Conservation (phyloP, 495 filamentous ascomycete species). For the Tuber magnatum region DNA sequence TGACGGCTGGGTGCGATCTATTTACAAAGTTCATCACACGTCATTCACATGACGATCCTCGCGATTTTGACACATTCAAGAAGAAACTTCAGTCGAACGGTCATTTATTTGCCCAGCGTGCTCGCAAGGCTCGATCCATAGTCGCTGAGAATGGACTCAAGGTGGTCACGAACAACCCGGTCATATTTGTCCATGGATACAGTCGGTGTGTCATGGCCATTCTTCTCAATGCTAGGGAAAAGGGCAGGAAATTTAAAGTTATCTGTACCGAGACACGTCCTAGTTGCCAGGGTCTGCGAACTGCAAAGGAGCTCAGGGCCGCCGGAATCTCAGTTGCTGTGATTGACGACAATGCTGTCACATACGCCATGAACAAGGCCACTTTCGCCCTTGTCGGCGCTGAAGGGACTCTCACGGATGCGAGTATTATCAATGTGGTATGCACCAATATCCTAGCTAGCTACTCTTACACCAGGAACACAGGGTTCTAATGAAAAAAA, state of each 20-base stretch:
- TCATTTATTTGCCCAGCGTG: constrained; percentile 72
- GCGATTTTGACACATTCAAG: constrained; percentile 73
- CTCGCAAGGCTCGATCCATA: constrained; percentile 73
- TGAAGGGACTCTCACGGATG: constrained; percentile 91
- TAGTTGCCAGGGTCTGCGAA: constrained; percentile 52
- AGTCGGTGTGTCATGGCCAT: constrained; percentile 74
- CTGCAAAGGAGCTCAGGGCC: constrained; percentile 60
- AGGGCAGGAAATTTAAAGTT: constrained; percentile 65
- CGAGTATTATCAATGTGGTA: constrained; percentile 65
- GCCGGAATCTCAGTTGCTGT: constrained; percentile 76
- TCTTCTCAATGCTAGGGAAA: constrained; percentile 64
- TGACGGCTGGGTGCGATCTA: constrained; percentile 88
- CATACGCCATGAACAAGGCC: constrained; percentile 73
- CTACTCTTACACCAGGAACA: background rate
- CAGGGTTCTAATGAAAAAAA: background rate
- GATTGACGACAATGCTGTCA: constrained; percentile 71
- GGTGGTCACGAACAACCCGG: constrained; percentile 67
- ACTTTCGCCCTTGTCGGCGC: constrained; percentile 81
- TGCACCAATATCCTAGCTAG: background rate
- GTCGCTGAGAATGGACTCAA: constrained; percentile 72
- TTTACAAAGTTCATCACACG: constrained; percentile 88
- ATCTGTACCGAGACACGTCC: constrained; percentile 63
- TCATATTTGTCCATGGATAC: constrained; percentile 80
- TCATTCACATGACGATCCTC: constrained; percentile 46
- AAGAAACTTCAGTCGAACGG: constrained; percentile 76